A percentile compares a stretch with the other conserved stretches of the same genome.
Evolutionary conservation across 495 filamentous ascomycete genomes (phyloP).

Genomic region (Aspergillus indologenus): DNA sequence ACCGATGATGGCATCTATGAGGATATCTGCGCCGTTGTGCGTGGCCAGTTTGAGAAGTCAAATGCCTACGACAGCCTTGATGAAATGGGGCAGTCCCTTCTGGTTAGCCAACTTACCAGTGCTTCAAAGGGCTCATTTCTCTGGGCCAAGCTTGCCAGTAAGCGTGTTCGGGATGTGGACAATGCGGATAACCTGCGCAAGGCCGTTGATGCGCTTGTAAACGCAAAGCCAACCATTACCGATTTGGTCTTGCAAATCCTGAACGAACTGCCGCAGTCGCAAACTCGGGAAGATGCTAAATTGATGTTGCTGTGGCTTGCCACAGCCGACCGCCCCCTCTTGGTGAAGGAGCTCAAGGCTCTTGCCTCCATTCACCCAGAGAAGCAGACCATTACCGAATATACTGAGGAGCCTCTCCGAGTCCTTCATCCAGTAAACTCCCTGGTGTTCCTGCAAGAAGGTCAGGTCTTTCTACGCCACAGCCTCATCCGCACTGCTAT

Average conservation of each 20-base stretch:
- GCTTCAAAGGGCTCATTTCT: conserved; percentile 39
- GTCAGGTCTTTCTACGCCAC: conserved; percentile 36
- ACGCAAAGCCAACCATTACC: conserved; percentile 24
- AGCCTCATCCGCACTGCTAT: conserved; percentile 33
- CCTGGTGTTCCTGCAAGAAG: conserved; percentile 33
- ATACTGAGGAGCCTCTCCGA: conserved; percentile 23
- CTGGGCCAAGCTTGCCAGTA: conserved; percentile 37
- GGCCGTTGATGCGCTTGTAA: conserved; percentile 26
- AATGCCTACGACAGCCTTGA: conserved; percentile 8
- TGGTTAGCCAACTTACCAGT: conserved; percentile 31
- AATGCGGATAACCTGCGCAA: conserved; percentile 28
- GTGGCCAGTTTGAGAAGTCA: conserved; percentile 14
- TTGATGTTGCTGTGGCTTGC: conserved; percentile 38
- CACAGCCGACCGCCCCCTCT: conserved; percentile 34
- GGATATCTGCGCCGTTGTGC: conserved; percentile 24
- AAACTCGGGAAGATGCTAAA: conserved; percentile 23
- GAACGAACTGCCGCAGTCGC: conserved; percentile 5
- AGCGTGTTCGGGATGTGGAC: conserved; percentile 27
- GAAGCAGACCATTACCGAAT: conserved; percentile 28
- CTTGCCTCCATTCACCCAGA: conserved; percentile 32
- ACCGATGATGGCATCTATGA: conserved; percentile 25
- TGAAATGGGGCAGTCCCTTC: conserved; percentile 24
- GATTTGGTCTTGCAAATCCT: conserved; percentile 28
- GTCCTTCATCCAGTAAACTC: conserved; percentile 28
- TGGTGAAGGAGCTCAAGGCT: conserved; percentile 27